Evolutionary conservation across 352 stramenopile genomes (phyloP).

Genomic region (Phytopythium vexans): DNA sequence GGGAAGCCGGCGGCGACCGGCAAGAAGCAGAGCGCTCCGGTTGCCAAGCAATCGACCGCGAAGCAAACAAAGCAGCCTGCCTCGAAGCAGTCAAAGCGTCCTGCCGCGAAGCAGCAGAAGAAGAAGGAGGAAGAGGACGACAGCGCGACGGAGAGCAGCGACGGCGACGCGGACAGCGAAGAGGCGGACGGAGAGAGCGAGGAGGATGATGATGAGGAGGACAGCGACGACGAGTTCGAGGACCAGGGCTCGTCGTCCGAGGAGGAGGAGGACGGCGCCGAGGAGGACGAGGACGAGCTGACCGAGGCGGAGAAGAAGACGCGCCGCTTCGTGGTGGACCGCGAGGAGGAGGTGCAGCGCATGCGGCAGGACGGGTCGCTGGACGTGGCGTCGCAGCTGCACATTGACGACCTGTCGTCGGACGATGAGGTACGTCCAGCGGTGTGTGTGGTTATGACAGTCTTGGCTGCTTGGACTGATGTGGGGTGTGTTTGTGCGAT

Average conservation of each 20-base stretch:
- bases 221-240: conserved; percentile 73
- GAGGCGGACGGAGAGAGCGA: conserved; percentile 37
- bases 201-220: conserved; percentile 40
- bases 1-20: conserved; percentile 12
- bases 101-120: conserved; percentile 10
- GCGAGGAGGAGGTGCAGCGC: conserved; percentile 72
- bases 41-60: conserved; percentile 4
- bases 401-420: conserved; percentile 98
- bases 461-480: background rate
- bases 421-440: conserved; percentile 89
- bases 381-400: conserved; percentile 84
- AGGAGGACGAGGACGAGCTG: conserved; percentile 68
- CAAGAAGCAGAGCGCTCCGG: conserved; percentile 8
- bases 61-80: conserved; percentile 13
- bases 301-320: conserved; percentile 82
- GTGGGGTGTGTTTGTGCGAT: conserved; percentile 1
- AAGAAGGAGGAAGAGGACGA: conserved; percentile 24
- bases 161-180: conserved; percentile 56
- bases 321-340: conserved; percentile 65
- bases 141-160: conserved; percentile 58
- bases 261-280: conserved; percentile 46
- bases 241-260: conserved; percentile 84
- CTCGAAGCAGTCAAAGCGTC: conserved; percentile 17
- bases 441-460: background rate
- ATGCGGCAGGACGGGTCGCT: conserved; percentile 87